Evolutionary conservation across 208 protist genomes (phyloP), one percentile per base, ranked within the genome.

Genomic region (Trypanosoma rangeli): DNA sequence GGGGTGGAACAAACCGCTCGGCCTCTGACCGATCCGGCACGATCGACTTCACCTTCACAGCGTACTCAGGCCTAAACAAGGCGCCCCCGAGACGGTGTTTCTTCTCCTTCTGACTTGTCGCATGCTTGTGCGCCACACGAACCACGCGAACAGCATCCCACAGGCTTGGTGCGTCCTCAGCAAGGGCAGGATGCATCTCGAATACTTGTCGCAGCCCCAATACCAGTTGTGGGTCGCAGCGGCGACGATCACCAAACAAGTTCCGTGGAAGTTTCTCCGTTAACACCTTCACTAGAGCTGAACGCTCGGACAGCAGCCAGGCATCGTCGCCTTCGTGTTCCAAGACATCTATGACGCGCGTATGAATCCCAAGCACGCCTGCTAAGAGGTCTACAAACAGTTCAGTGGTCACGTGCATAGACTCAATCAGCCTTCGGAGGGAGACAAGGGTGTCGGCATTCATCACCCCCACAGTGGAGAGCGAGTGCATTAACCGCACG

Each of bases 111-210:
- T 33, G 58, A 29, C 29, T 22, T 2, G 81, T 54, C 7, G 60
- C 65, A 53, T 90, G 77, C 22, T 70, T 78, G 48, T 89, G 83
- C 0, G 85, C 62, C 15, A 92, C 83, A 66, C 76, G 82, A 49
- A 92, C 68, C 8, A 22, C 60, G 0, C 91, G 79, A 24, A 93
- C 73, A 3, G 74, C 74, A 65, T 96, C 87, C 88, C 91, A 96
- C 58, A 96, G 63, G 20, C 59, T 69, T 1, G 78, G 77, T n/a
- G 79, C 78, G 26, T 81, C 62, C 3, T 79, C 55, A 8, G 55
- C 55, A 18, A 90, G 65, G 7, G 56, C 48, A 8, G 80, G 69
- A 33, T 77, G 60, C 42, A 70, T 76, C 68, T 96, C 91, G 67
- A 89, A 96, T 16, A 93, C 62, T 7, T 68, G 73, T 26, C 91